Conservation (phyloP, 1,139 yeast species). For the Suhomyces wounanorum region DNA sequence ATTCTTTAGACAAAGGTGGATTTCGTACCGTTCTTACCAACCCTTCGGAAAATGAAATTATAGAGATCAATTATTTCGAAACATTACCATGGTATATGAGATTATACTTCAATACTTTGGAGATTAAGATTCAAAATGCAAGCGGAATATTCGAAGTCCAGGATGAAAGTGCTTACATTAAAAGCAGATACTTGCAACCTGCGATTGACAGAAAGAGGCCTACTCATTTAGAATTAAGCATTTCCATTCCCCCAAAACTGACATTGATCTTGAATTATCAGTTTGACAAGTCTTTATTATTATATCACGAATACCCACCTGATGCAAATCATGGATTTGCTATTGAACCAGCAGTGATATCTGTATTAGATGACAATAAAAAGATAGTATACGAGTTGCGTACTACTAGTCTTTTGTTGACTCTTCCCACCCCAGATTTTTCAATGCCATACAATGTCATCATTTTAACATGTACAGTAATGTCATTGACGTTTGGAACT, state of each 20-base stretch:
- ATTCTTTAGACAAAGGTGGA: conserved; percentile 90
- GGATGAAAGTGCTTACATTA: conserved; percentile 39
- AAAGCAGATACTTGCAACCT: conserved; percentile 65
- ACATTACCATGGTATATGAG: conserved; percentile 94
- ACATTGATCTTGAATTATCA: conserved; percentile 68
- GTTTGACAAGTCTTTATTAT: conserved; percentile 83
- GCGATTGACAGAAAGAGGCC: conserved; percentile 83
- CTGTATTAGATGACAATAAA: conserved; percentile 38
- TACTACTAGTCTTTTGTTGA: conserved; percentile 80
- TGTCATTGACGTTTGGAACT: conserved; percentile 91
- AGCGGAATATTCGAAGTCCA: conserved; percentile 17
- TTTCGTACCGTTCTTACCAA: conserved; percentile 76
- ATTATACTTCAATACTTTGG: conserved; percentile 71
- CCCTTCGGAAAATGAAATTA: conserved; percentile 48
- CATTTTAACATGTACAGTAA: conserved; percentile 87
- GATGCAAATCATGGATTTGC: conserved; percentile 99
- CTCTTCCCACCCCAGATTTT: conserved; percentile 96
- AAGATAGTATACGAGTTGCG: conserved; percentile 57
- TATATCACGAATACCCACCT: conserved; percentile 94
- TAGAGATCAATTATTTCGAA: conserved; percentile 68
- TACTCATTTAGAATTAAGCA: conserved; percentile 71
- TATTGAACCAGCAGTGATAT: conserved; percentile 83
- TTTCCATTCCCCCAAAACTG: conserved; percentile 65
- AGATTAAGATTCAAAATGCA: conserved; percentile 22
- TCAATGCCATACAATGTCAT: conserved; percentile 99